Percentiles rank a stretch among this genome's conserved stretches.
These are phyloP conservation scores for Amauroascus niger DNA, from an alignment of 2,329 filamentous ascomycete species.

Conservation along the genomic window DNA sequence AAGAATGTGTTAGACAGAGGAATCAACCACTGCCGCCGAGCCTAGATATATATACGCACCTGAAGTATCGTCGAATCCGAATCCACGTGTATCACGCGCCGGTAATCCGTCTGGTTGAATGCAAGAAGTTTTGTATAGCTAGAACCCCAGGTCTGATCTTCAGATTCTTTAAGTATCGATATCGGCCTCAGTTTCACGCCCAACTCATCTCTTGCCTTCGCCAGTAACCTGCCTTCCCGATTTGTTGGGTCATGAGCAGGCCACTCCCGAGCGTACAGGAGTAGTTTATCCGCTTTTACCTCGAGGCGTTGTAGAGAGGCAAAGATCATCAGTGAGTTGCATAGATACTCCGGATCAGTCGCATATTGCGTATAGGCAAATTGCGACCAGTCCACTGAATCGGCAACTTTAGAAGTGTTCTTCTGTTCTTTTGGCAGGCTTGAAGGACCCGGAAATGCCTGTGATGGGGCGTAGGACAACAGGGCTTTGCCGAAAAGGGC, in stretches of 20 bases:
- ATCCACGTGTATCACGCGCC: background rate
- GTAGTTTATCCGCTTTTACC: background rate
- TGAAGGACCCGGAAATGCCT: background rate
- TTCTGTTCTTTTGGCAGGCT: background rate
- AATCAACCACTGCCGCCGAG: too few species aligned
- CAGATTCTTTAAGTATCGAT: background rate
- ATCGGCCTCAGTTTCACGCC: background rate
- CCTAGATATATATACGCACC: too few species aligned
- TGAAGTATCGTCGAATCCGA: background rate
- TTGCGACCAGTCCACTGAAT: background rate
- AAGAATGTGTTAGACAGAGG: background rate
- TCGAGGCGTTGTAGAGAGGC: background rate
- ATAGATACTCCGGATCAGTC: background rate
- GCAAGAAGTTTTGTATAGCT: background rate
- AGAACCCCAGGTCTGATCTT: background rate
- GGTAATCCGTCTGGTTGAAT: background rate
- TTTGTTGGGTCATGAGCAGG: background rate
- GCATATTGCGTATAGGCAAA: background rate
- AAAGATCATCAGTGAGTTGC: background rate
- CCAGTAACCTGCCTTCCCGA: background rate
- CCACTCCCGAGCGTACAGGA: background rate
- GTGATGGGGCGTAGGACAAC: background rate
- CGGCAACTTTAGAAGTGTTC: background rate
- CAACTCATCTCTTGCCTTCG: background rate
- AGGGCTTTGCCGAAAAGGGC: background rate